Evolutionary conservation across 208 protist species (phyloP).

Genomic region (Tritrichomonas foetus): DNA sequence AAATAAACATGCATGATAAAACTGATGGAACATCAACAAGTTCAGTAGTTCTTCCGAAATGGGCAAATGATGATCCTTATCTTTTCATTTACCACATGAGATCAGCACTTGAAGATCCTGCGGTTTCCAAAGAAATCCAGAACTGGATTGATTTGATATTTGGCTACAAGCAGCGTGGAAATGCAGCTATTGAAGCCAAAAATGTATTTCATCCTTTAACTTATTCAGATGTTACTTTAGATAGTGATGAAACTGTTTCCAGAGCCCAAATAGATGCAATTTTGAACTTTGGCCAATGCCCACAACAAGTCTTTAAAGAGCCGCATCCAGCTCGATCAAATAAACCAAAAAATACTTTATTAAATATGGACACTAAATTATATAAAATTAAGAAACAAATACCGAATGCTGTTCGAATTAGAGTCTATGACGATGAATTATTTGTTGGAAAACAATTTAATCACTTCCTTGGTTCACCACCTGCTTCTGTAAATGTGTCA

Average conservation of each 20-base stretch:
- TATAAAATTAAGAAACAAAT: not conserved
- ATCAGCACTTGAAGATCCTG: slow-evolving; percentile 57
- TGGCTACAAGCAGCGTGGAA: slow-evolving; percentile 61
- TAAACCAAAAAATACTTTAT: not conserved
- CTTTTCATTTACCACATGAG: slow-evolving; percentile 61
- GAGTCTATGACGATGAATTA: not conserved
- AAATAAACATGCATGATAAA: slow-evolving; percentile 50
- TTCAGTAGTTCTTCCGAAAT: slow-evolving; percentile 47
- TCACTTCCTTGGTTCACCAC: not conserved
- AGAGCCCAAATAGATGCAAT: not conserved
- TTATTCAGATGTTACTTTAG: not conserved
- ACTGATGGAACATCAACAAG: slow-evolving; percentile 47
- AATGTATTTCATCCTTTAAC: slow-evolving; percentile 29
- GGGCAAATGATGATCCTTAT: slow-evolving; percentile 43
- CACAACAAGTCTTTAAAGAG: not conserved
- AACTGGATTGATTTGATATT: slow-evolving; percentile 67
- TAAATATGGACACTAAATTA: not conserved
- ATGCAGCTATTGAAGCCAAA: not conserved
- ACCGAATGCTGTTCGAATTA: not conserved
- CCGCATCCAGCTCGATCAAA: no score
- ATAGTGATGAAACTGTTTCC: not conserved
- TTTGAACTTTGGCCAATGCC: not conserved
- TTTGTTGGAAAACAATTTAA: no score
- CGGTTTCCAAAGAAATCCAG: slow-evolving; percentile 55
- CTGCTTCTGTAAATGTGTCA: not conserved